Base-by-base conservation (phyloP, 2,329 filamentous ascomycete genomes). In the Ophiostoma ulmi region DNA sequence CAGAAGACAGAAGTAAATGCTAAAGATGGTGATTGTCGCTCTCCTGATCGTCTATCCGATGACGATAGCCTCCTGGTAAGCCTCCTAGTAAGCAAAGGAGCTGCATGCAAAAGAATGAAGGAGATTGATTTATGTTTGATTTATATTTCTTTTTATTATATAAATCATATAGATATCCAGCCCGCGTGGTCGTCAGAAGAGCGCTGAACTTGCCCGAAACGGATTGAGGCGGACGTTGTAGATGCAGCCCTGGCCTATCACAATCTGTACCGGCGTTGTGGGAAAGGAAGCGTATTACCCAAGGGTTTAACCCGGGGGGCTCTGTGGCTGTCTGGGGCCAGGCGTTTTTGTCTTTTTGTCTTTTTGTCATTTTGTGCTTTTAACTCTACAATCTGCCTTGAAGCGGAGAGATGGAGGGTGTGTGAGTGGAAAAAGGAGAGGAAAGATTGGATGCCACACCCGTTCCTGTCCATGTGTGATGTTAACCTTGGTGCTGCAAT, bases 151-250 rank as follows among this genome's bases (percentile, higher is more conserved):
- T 22, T 13, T 22, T 35, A 11, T 22, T 11, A 55, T 2, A 11
- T 26, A 22, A 48, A 55, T 4, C 52, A 11, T 14, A 22, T 6
- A 55, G 20, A 58, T 26, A n/a, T 36, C 26, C 58, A 63, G 66
- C 71, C 52, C 66, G 58, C 14, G 41, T 65, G 68, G 55, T 58
- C n/a, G 65, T 52, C 68, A 39, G 68, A 70, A 3, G 68, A 39
- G 69, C 36, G 71, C 71, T 72, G 71, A 72, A 72, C 39, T 68
- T 39, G 71, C 71, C 68, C 66, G 66, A 70, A 72, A 36, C 20
- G 58, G 69, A 67, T 10, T 26, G 63, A 38, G 38, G 55, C 63
- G 63, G 69, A 41, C 52, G 67, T 58, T 70, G 39, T 65, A 66
- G 52, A 52, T 38, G 52, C 52, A 31, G 58, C 26, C 22, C 70